These are phyloP conservation scores for Chalciporus sphaerocephalus DNA, from an alignment of 768 basidiomycete species.

Conservation along the genomic window DNA sequence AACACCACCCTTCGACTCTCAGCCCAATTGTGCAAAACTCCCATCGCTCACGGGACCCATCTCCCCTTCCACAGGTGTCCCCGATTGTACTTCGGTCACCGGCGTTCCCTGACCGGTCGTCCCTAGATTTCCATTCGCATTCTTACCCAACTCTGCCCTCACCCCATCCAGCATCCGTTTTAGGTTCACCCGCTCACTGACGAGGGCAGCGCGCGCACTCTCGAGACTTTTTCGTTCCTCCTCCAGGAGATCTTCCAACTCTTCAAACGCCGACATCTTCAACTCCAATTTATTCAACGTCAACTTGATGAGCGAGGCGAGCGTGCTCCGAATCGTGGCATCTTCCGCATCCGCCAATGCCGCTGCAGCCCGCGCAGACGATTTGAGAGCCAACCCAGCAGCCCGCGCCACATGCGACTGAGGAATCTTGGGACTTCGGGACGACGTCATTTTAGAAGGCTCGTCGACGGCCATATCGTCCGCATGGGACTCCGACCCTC, in stretches of 20 bases:
- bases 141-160: constrained; percentile 58
- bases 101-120: constrained; percentile 59
- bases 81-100: constrained; percentile 48
- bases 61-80: constrained; percentile 45
- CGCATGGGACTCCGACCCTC: constrained; percentile 14
- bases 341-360: constrained; percentile 82
- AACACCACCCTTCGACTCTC: constrained; percentile 8
- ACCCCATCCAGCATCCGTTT: constrained; percentile 71
- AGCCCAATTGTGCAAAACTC: constrained; percentile 48
- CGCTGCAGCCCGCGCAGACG: constrained; percentile 82
- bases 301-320: constrained; percentile 82
- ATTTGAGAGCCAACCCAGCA: constrained; percentile 81
- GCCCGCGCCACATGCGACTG: constrained; percentile 78
- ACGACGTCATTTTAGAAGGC: constrained; percentile 30
- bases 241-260: constrained; percentile 87
- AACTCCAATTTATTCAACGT: constrained; percentile 86
- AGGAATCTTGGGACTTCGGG: constrained; percentile 41
- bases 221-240: constrained; percentile 85
- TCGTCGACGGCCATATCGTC: constrained; percentile 50
- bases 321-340: constrained; percentile 66
- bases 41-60: constrained; percentile 55
- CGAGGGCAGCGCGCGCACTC: constrained; percentile 70
- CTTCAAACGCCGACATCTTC: constrained; percentile 93
- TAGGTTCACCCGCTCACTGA: constrained; percentile 71
- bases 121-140: constrained; percentile 42